Percentiles rank a stretch among this genome's conserved stretches.
Evolutionary conservation across 495 filamentous ascomycete genomes (phyloP).

Genomic region (Lophiostoma macrostomum): DNA sequence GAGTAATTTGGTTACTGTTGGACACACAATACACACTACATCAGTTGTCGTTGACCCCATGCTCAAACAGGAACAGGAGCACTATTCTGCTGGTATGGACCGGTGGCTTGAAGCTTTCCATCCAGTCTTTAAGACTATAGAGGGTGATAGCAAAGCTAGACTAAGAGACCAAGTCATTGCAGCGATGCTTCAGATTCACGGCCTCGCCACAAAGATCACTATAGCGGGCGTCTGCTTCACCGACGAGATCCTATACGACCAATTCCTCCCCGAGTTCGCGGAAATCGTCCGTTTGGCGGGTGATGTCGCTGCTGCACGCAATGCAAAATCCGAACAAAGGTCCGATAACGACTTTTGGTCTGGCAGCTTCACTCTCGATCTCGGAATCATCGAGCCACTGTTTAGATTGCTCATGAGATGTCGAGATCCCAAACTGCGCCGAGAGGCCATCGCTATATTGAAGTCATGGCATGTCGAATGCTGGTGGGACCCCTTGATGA

Average conservation of each 20-base stretch:
- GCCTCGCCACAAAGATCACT: slow-evolving; percentile 2
- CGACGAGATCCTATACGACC: slow-evolving; percentile 8
- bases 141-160: not conserved
- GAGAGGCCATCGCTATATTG: slow-evolving; percentile 8
- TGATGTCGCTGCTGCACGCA: not conserved
- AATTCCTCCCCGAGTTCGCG: not conserved
- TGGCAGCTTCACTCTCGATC: slow-evolving; percentile 6
- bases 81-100: not conserved
- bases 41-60: not conserved
- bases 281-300: slow-evolving; percentile 2
- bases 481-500: slow-evolving; percentile 15
- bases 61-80: not conserved
- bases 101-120: slow-evolving; percentile 6
- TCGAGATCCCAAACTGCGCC: slow-evolving; percentile 4
- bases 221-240: slow-evolving; percentile 11
- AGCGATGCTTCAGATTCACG: slow-evolving; percentile 14
- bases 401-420: slow-evolving; percentile 6
- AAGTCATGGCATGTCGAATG: slow-evolving; percentile 11
- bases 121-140: not conserved
- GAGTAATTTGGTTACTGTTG: not conserved
- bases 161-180: slow-evolving; percentile 1
- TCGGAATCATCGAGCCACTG: slow-evolving; percentile 10
- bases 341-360: not conserved
- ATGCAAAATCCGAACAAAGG: not conserved
- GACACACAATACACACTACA: slow-evolving; percentile 9